Evolutionary conservation across 768 basidiomycete species (phyloP).

Genomic region (Mycena sanguinolenta): DNA sequence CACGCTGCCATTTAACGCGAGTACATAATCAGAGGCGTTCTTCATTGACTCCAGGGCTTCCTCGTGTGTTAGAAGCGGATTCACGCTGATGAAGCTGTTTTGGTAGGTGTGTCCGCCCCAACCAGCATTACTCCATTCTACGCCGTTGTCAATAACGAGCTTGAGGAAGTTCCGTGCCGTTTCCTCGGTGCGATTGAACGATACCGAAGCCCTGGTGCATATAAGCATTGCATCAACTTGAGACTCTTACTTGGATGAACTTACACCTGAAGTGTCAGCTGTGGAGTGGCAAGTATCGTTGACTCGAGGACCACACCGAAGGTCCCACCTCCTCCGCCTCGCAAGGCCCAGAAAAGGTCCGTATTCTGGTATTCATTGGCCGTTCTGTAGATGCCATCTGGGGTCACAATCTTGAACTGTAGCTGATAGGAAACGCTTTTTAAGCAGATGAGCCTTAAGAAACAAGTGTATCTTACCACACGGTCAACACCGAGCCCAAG

Average conservation of each 20-base stretch:
- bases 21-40: slow-evolving; percentile 41
- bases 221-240: slow-evolving; percentile 15
- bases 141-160: slow-evolving; percentile 44
- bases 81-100: slow-evolving; percentile 45
- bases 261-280: slow-evolving; percentile 29
- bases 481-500: slow-evolving; percentile 27
- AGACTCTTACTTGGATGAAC: slow-evolving; percentile 8
- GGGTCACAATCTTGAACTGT: slow-evolving; percentile 56
- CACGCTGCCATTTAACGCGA: slow-evolving; percentile 44
- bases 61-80: slow-evolving; percentile 41
- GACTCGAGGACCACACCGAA: slow-evolving; percentile 54
- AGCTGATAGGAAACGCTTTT: slow-evolving; percentile 39
- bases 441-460: slow-evolving; percentile 28
- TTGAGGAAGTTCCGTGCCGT: slow-evolving; percentile 42
- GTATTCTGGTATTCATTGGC: slow-evolving; percentile 57
- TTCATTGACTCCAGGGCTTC: slow-evolving; percentile 46
- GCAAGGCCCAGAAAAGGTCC: slow-evolving; percentile 62
- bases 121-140: slow-evolving; percentile 46
- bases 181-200: slow-evolving; percentile 36
- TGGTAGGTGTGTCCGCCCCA: slow-evolving; percentile 53
- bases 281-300: slow-evolving; percentile 11
- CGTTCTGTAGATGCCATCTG: slow-evolving; percentile 55
- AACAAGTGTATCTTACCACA: slow-evolving; percentile 13
- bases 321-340: slow-evolving; percentile 61
- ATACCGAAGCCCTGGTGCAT: slow-evolving; percentile 40